Evolutionary conservation across 805 yeast genomes (phyloP), one percentile per base, ranked within the genome.

Genomic region (Starmerella lactis-condensi): DNA sequence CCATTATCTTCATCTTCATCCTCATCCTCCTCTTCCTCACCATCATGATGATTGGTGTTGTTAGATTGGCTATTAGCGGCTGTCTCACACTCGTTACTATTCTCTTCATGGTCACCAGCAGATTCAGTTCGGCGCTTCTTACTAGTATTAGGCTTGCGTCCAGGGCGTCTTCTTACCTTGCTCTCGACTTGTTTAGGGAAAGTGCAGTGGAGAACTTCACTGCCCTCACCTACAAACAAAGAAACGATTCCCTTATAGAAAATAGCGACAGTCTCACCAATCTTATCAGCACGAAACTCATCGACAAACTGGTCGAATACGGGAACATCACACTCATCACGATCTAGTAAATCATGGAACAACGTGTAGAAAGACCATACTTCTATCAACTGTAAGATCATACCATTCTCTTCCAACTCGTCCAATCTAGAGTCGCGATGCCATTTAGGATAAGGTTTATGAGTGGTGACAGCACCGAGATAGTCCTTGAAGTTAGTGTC

Each of bases 301-400:
- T 67, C 66, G 6, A 74, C 47, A 44, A 67, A 76, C 41, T 75
- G 91, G 53, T 79, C 93, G 54, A 75, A 77, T 0, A 85, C 72
- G 43, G 77, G 72, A 19, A 38, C 13, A 2, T 24, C 6, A 2
- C 17, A 17, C 0, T 75, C 65, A 44, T 74, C 81, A n/a, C 81
- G 53, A 4, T 63, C 47, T 20, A 79, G 54, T 1, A 79, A 69
- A 22, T 62, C 62, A 41, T 70, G 67, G 50, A 72, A 79, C 30
- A 76, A 62, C 48, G 77, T 77, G 18, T 78, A 51, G 44, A 79
- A 81, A 2, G 67, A 58, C 92, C 92, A 81, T 3, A 65, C 50
- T 43, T 77, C 83, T 16, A 81, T 38, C 16, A 52, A 31, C 9
- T 37, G 26, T 13, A 56, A 47, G 6, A 48, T 36, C n/a, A 26